phyloP scores from a whole-genome alignment of 2,329 filamentous ascomycete genomes.

The Lasiodiplodia sp. region DNA sequence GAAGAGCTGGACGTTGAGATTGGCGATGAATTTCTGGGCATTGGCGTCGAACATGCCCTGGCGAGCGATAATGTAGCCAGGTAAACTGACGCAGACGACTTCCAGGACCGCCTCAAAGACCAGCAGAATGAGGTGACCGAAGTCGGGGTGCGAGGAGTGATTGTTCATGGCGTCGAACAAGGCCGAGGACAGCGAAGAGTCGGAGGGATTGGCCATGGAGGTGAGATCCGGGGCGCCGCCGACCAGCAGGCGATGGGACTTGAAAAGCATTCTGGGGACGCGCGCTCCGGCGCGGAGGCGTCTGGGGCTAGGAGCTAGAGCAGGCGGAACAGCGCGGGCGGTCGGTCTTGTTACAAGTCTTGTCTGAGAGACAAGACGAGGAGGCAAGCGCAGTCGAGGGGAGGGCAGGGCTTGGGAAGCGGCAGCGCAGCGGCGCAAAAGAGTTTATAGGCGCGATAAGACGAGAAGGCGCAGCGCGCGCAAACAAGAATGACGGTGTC shows the following conservation, averaged over 20 bases:
- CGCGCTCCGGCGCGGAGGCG: slow-evolving; percentile 48
- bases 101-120: slow-evolving; percentile 96
- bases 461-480: slow-evolving; percentile 2
- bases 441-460: slow-evolving; percentile 22
- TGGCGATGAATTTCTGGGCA: slow-evolving; percentile 94
- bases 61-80: slow-evolving; percentile 89
- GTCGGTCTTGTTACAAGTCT: background rate
- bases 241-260: slow-evolving; percentile 18
- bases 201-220: slow-evolving; percentile 40
- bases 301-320: slow-evolving; percentile 52
- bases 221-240: slow-evolving; percentile 37
- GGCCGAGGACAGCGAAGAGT: slow-evolving; percentile 38
- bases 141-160: slow-evolving; percentile 65
- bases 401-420: background rate
- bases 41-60: slow-evolving; percentile 94
- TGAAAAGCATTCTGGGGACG: slow-evolving; percentile 34
- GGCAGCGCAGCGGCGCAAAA: background rate
- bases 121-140: slow-evolving; percentile 75
- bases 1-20: slow-evolving; percentile 95
- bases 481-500: slow-evolving; percentile 15
- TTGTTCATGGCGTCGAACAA: slow-evolving; percentile 43
- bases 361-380: slow-evolving; percentile 1
- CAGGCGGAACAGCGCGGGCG: background rate
- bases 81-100: slow-evolving; percentile 92
- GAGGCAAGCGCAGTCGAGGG: slow-evolving; percentile 11